Evolutionary conservation across 495 filamentous ascomycete genomes (phyloP), one percentile per base, ranked within the genome.

Genomic region (Trichoderma virens): DNA sequence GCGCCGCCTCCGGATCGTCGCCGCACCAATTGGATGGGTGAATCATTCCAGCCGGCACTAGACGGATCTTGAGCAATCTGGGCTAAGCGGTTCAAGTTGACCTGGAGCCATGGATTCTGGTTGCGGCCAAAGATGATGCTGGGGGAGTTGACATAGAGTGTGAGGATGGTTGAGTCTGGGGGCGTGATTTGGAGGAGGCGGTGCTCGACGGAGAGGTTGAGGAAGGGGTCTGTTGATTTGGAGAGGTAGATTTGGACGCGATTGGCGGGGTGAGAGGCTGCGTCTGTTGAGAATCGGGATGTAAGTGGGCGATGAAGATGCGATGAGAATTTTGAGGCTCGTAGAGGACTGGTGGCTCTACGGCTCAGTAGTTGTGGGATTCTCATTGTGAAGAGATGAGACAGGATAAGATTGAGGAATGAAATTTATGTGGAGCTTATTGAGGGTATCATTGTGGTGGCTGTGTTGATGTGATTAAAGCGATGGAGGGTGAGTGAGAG

Each of bases 131-230:
- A 86, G 67, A 98, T 85, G 60, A 98, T 82, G 74, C 89, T 88
- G 8, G 93, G 92, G 14, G 80, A 76, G 74, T 98, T 98, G 65
- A 84, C 79, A 76, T 98, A 98, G 20, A 98, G 80, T 65, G 97
- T 92, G 0, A 97, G 82, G 35, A 97, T 72, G 47, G 82, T 85
- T 5, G 91, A 92, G 66, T 88, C 80, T 5, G 83, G 75, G 0
- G 86, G 82, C 0, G 90, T 83, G 43, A 87, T 83, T 63, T 88
- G 83, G 0, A 98, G 85, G 5, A 98, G 86, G 74, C 89, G 87
- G 73, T 97, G 90, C 78, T 98, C 94, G 71, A 97, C 89, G n/a
- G 91, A 90, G 61, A 98, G 90, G 76, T 98, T 98, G 64, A 95
- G 74, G 75, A 88, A 91, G n/a, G 95, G 92, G 71, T 92, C 83